These are phyloP conservation scores for Rhodotorula sp. DNA, from an alignment of 1,284 basidiomycete genomes.

Conservation along the genomic window DNA sequence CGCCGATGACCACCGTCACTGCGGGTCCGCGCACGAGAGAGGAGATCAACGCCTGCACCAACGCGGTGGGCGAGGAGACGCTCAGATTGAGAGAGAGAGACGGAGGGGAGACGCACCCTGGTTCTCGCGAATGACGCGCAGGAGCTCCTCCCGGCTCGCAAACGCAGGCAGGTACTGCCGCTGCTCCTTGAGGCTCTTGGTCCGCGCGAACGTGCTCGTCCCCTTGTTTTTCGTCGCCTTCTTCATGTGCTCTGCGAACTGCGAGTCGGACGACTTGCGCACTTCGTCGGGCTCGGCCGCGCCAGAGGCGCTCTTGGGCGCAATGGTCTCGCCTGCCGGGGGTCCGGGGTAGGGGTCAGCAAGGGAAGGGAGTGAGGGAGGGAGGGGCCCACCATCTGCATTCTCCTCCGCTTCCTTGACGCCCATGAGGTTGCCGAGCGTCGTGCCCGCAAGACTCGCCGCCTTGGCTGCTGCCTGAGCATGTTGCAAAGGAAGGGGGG, in stretches of 20 bases:
- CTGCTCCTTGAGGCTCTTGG: conserved; percentile 87
- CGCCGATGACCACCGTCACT: conserved; percentile 57
- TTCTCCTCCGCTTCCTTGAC: conserved; percentile 87
- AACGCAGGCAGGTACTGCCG: conserved; percentile 97
- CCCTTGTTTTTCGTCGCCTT: conserved; percentile 52
- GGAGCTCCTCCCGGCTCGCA: conserved; percentile 90
- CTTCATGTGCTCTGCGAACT: conserved; percentile 86
- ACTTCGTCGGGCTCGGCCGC: conserved; percentile 60
- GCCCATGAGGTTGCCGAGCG: conserved; percentile 95
- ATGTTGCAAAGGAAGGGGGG: neutral
- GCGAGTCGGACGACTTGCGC: conserved; percentile 83
- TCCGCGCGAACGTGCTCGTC: conserved; percentile 23
- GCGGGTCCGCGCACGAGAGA: conserved; percentile 74
- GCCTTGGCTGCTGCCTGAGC: conserved; percentile 86
- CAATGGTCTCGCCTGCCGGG: neutral
- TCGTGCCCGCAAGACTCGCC: conserved; percentile 86
- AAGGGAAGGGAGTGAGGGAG: neutral
- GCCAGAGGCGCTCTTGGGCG: conserved; percentile 52
- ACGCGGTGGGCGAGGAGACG: conserved; percentile 71
- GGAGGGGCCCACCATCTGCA: conserved; percentile 13
- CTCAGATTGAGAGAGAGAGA: neutral
- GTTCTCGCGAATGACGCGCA: conserved; percentile 88
- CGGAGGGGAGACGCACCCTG: conserved; percentile 66
- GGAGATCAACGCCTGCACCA: conserved; percentile 70
- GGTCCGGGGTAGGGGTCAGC: neutral